Evolutionary conservation across 345 rosid species (phyloP), one percentile per base, ranked within the genome.

Genomic region (Gossypium stocksii): DNA sequence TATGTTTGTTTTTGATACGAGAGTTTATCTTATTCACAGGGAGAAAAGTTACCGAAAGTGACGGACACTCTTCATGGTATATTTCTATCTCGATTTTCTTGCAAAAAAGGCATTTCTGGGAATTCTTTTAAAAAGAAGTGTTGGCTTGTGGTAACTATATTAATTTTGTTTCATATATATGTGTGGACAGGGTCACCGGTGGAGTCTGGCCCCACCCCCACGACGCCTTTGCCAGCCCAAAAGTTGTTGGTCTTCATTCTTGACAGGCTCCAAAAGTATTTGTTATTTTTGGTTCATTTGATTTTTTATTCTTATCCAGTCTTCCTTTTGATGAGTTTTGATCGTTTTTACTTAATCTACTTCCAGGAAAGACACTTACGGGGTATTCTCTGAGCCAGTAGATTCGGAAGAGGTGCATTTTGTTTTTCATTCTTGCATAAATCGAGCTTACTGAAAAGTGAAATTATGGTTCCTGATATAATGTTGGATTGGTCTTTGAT

Each of bases 171-270:
- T 60, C 60, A 76, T 81, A 80, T 82, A 72, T 86, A 70, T 87
- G 89, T 82, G 91, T 82, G 91, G 87, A 82, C 90, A 94, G 98
- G 86, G 79, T 87, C 89, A 74, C 82, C 78, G 86, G 87, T 79
- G 86, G 97, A 87, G 83, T 85, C 88, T 63, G 99, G 97, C 48
- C 98, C 98, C 96, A 90, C 96, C 45, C 97, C 97, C 93, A 89
- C 95, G 72, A 88, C 91, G 66, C 90, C 97, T 87, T 89, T 94
- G 90, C 98, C 98, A 81, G 95, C 92, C 88, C 91, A 92, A 91
- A 92, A 92, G 93, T 89, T 94, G 89, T 87, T 94, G 88, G 83
- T 87, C 84, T 94, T 94, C 95, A 90, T 94, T 84, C 97, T 94
- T 83, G 98, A 92, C 83, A 89, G 98, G 87, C 97, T 94, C 88